Percentiles rank a stretch among this genome's conserved stretches.
Conservation (phyloP, 73 alveolate genomes). For the Paramecium pentaurelia region DNA sequence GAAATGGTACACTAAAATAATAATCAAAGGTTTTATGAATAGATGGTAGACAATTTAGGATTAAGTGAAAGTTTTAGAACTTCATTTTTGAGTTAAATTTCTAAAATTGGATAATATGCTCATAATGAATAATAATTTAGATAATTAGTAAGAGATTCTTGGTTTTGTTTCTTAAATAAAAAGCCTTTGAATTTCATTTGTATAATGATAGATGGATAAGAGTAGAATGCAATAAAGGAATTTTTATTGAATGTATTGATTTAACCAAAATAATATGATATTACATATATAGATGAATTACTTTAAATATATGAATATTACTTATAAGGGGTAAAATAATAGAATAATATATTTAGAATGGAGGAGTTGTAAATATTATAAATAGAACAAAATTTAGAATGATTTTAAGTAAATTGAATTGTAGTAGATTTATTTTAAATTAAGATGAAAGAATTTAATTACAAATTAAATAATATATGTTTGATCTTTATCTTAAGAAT, state of each 20-base stretch:
- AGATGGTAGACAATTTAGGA: background rate
- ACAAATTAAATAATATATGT: background rate
- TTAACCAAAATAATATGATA: background rate
- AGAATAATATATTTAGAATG: background rate
- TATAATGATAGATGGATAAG: background rate
- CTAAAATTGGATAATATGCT: background rate
- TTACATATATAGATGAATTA: background rate
- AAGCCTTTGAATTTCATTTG: background rate
- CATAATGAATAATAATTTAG: background rate
- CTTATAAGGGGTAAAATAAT: background rate
- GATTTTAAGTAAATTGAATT: background rate
- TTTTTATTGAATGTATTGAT: background rate
- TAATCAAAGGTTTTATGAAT: background rate
- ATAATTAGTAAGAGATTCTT: background rate
- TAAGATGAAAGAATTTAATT: background rate
- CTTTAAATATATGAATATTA: background rate
- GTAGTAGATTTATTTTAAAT: background rate
- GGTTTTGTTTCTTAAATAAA: background rate
- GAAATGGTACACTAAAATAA: background rate
- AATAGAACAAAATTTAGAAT: background rate
- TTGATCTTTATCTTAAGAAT: background rate
- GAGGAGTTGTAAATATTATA: background rate
- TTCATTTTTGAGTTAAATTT: background rate
- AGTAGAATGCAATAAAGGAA: background rate
- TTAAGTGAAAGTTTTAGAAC: background rate